Evolutionary conservation across 2,329 filamentous ascomycete species (phyloP).

Genomic region (Elsinoe australis): DNA sequence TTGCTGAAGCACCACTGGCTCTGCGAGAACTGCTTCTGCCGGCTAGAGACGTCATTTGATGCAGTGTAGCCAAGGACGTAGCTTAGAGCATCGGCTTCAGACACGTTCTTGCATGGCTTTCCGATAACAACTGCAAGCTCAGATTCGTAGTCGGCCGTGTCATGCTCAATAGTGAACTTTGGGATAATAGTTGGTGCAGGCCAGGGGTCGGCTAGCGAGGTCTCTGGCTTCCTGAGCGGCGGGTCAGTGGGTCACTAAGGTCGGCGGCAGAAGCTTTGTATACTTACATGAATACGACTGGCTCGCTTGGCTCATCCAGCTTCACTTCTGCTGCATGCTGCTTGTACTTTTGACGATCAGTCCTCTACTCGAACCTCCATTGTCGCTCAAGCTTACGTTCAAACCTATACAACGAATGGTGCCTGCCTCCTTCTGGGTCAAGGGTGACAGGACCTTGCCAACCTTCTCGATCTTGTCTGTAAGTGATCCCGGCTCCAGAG

Average conservation of each 20-base stretch:
- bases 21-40: slow-evolving; percentile 48
- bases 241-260: no score
- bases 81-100: slow-evolving; percentile 48
- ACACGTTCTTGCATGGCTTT: slow-evolving; percentile 47
- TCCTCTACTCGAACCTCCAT: background rate
- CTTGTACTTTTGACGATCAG: slow-evolving; percentile 34
- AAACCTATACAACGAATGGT: slow-evolving; percentile 54
- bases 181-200: slow-evolving; percentile 46
- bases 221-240: slow-evolving; percentile 49
- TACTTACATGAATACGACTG: slow-evolving; percentile 43
- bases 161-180: slow-evolving; percentile 45
- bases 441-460: slow-evolving; percentile 44
- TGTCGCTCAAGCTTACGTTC: slow-evolving; percentile 36
- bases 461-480: slow-evolving; percentile 44
- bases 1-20: slow-evolving; percentile 54
- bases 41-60: slow-evolving; percentile 56
- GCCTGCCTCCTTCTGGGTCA: slow-evolving; percentile 44
- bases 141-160: slow-evolving; percentile 53
- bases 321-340: slow-evolving; percentile 47
- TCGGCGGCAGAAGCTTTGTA: no score
- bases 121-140: slow-evolving; percentile 53
- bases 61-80: slow-evolving; percentile 58
- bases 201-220: slow-evolving; percentile 49
- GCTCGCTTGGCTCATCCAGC: slow-evolving; percentile 46
- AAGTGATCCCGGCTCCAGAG: slow-evolving; percentile 46